Evolutionary conservation across 192 early-diverging fungal genomes (phyloP).

Genomic region (Coemansia sp.): DNA sequence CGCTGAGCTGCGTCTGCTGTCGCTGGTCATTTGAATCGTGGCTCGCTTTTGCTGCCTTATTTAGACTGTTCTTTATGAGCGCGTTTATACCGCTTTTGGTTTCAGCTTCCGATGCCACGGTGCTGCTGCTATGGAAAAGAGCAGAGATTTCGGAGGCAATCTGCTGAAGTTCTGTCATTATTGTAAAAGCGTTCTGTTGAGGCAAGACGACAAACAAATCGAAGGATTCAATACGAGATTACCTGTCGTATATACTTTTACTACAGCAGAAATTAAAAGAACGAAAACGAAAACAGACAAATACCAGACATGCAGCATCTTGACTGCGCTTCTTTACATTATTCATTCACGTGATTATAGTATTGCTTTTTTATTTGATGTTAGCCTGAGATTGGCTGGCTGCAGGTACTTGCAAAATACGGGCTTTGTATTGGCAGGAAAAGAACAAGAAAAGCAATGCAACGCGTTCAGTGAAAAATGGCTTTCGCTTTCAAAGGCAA

Average conservation of each 20-base stretch:
- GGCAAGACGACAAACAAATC: background rate
- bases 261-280: background rate
- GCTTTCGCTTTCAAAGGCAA: too few relatives aligned
- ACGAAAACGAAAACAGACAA: background rate
- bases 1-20: conserved; percentile 10
- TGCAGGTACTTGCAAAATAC: too few relatives aligned
- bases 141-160: conserved; percentile 24
- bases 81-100: background rate
- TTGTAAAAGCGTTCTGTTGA: background rate
- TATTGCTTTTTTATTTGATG: too few relatives aligned
- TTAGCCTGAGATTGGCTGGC: too few relatives aligned
- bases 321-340: too few relatives aligned
- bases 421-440: too few relatives aligned
- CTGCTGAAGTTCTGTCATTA: conserved; percentile 20
- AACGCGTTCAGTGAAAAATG: too few relatives aligned
- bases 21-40: conserved; percentile 6
- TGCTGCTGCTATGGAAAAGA: conserved; percentile 29
- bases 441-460: too few relatives aligned
- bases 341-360: too few relatives aligned
- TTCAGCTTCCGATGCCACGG: background rate
- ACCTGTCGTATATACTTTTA: too few relatives aligned
- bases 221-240: too few relatives aligned
- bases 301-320: background rate
- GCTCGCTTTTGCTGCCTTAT: background rate
- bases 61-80: conserved; percentile 6